A percentile compares a stretch with the other conserved stretches of the same genome.
Evolutionary conservation across 23 red algal species (phyloP).

Genomic region (Gracilaria vermiculophylla): DNA sequence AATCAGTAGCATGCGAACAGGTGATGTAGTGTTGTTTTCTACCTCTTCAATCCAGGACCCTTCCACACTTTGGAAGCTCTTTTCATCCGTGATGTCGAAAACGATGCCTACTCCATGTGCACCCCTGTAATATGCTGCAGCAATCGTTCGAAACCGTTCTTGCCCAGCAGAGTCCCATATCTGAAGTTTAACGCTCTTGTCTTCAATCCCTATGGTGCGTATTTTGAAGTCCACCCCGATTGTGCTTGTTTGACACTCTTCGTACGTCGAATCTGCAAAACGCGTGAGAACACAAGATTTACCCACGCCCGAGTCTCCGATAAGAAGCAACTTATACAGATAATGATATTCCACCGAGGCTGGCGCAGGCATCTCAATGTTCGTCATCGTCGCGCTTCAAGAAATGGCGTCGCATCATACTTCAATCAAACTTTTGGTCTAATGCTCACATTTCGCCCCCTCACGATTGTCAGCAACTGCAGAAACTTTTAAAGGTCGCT

Average conservation of each 20-base stretch:
- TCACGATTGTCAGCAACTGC: not conserved
- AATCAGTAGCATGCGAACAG: constrained; percentile 53
- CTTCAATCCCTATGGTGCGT: constrained; percentile 61
- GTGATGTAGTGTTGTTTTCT: constrained; percentile 4
- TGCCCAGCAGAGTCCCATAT: constrained; percentile 91
- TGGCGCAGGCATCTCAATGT: not conserved
- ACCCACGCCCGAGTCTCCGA: constrained; percentile 81
- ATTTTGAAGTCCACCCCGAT: constrained; percentile 92
- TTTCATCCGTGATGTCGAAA: constrained; percentile 46
- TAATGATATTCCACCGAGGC: constrained; percentile 51
- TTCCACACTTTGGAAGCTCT: constrained; percentile 54
- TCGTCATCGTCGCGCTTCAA: constrained; percentile 1
- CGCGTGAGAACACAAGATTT: constrained; percentile 89
- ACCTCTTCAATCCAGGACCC: constrained; percentile 72
- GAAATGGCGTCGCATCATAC: not conserved
- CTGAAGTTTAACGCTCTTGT: constrained; percentile 82
- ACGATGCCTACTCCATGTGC: constrained; percentile 78
- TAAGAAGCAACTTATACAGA: constrained; percentile 82
- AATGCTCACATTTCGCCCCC: too few relatives aligned
- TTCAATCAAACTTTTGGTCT: too few relatives aligned
- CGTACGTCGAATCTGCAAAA: constrained; percentile 80
- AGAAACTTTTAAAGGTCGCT: not conserved
- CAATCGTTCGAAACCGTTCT: constrained; percentile 80
- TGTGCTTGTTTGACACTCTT: constrained; percentile 73
- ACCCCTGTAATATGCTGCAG: constrained; percentile 78